These are phyloP conservation scores for Blepharisma stoltei DNA, from an alignment of 73 alveolate species.

Conservation along the genomic window DNA sequence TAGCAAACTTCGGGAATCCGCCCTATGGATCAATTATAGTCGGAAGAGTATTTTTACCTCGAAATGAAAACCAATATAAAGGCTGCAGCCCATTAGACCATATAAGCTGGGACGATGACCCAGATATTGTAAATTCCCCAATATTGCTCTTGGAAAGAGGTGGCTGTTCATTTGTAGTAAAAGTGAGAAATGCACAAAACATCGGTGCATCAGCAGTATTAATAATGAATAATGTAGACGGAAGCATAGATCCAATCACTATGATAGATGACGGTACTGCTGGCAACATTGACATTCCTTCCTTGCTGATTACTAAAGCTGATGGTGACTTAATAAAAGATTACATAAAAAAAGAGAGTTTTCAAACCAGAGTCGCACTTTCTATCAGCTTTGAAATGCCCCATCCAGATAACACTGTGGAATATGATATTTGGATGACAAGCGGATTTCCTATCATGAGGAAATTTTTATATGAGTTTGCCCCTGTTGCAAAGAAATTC, in stretches of 20 bases:
- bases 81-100: neutral
- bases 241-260: constrained; percentile 48
- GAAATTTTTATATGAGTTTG: constrained; percentile 25
- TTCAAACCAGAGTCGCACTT: constrained; percentile 27
- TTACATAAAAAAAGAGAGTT: constrained; percentile 21
- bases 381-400: constrained; percentile 27
- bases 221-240: constrained; percentile 48
- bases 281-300: constrained; percentile 44
- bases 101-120: neutral
- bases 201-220: constrained; percentile 68
- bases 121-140: neutral
- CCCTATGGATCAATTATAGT: constrained; percentile 21
- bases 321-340: constrained; percentile 60
- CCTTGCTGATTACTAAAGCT: constrained; percentile 51
- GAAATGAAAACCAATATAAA: neutral
- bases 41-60: neutral
- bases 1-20: constrained; percentile 35
- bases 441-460: neutral
- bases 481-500: constrained; percentile 20
- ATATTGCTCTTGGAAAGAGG: constrained; percentile 57
- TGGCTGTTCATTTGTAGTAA: constrained; percentile 60
- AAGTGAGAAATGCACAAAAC: constrained; percentile 68
- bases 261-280: constrained; percentile 51
- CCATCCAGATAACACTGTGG: constrained; percentile 28
- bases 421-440: constrained; percentile 22